Conservation (phyloP, 768 basidiomycete species). For the Calocera viscosa region DNA sequence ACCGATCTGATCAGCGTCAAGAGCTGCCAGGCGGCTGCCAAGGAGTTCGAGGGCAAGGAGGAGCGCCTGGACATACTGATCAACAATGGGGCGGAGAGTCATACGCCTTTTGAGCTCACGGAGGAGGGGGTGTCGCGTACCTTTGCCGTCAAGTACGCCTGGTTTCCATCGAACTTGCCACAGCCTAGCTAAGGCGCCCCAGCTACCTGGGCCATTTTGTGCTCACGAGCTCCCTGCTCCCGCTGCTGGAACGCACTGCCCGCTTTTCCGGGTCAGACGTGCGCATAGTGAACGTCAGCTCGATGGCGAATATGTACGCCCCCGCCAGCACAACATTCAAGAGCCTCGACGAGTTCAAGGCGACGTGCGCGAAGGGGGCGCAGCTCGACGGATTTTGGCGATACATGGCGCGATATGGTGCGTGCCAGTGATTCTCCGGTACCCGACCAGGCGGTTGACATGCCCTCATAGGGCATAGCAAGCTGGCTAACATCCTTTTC, state of each 20-base stretch:
- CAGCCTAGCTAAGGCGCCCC: not conserved
- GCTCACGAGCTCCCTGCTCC: not conserved
- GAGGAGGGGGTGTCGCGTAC: constrained; percentile 14
- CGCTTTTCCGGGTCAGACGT: not conserved
- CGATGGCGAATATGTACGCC: not conserved
- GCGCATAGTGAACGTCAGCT: not conserved
- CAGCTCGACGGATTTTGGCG: not conserved
- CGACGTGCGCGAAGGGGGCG: not conserved
- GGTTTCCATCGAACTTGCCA: no score
- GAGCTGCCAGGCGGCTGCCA: constrained; percentile 27
- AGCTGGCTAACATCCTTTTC: not conserved
- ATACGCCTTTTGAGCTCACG: constrained; percentile 2
- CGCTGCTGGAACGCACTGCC: not conserved
- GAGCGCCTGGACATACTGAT: constrained; percentile 34
- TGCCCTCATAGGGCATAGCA: no score
- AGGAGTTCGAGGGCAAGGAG: constrained; percentile 31
- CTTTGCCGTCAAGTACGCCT: constrained; percentile 10
- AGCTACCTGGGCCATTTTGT: constrained; percentile 8
- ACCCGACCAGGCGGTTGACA: no score
- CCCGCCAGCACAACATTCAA: not conserved
- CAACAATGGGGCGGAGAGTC: constrained; percentile 19
- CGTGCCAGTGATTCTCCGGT: no score
- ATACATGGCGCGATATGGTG: not conserved
- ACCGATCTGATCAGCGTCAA: constrained; percentile 33
- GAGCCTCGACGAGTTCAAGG: not conserved